A percentile compares a stretch with the other conserved stretches of the same genome.
These are phyloP conservation scores for Capsicum baccatum DNA, from an alignment of 257 asterid genomes.

Conservation along the genomic window DNA sequence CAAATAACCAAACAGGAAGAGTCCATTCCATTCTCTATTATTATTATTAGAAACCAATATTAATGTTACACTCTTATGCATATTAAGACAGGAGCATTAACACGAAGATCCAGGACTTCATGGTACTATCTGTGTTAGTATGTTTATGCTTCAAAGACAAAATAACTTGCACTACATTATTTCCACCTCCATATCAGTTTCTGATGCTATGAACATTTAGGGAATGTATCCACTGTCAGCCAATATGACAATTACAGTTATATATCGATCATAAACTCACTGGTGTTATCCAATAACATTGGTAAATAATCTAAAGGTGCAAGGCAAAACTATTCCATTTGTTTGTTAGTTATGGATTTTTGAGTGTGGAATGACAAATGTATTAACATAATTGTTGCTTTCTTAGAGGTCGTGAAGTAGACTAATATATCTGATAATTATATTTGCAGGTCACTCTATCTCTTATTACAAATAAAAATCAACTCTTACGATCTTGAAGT, in stretches of 20 bases:
- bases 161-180: background rate
- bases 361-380: background rate
- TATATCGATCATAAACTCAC: background rate
- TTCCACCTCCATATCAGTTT: background rate
- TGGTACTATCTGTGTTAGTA: background rate
- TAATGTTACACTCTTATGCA: background rate
- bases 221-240: background rate
- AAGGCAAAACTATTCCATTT: background rate
- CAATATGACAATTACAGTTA: background rate
- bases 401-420: no score
- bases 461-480: no score
- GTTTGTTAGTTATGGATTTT: background rate
- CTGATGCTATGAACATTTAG: background rate
- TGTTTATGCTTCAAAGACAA: background rate
- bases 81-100: background rate
- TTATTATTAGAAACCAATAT: background rate
- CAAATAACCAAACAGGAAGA: background rate
- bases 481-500: no score
- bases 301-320: conserved; percentile 4
- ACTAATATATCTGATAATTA: no score
- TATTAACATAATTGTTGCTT: no score
- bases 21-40: background rate
- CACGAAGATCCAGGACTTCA: background rate
- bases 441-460: no score
- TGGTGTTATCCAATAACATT: background rate